Base-by-base conservation (phyloP, 192 early-diverging fungal genomes). In the Coemansia pectinata region DNA sequence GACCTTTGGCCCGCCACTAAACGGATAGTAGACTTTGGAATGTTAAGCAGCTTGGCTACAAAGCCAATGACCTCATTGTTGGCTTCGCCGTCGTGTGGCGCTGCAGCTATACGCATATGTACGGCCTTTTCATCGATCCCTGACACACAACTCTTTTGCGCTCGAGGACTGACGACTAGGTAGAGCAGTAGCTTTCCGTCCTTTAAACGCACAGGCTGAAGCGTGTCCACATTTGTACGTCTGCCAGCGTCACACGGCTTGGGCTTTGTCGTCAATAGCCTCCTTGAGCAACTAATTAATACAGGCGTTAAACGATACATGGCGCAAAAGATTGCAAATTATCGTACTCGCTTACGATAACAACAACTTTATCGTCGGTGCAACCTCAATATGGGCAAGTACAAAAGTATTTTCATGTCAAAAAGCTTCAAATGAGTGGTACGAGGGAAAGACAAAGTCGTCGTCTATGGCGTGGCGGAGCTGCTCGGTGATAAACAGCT, bases 391-490 rank as follows among this genome's bases (percentile, higher is more conserved):
- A 58, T 58, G 55, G 55, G 55, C 31, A 34, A n/a, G 14, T 33
- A 31, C 6, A 17, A 15, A 15, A 5, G 14, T 33, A 33, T 17
- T 50, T 4, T 31, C 55, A n/a, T 33, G 15, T 58, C 55, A 58
- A 31, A 58, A 34, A 14, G 55, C 55, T 17, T 89, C 87, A 58
- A 91, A 80, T 7, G 86, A 87, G 50, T 91, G 88, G 71, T 92
- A 91, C 36, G 86, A 86, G 4, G 92, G 92, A 70, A 90, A 93
- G 15, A 93, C 90, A 73, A 93, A 86, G 27, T 92, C 92, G 27
- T 92, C 87, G 34, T 93, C 90, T 11, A 94, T 85, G 42, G 91
- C 85, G 60, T 84, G 86, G 29, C 92, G 86, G 48, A 94, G 81
- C 73, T 93, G 91, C 66, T 91, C 90, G 8, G 92, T 84, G 29